Evolutionary conservation across 2,329 filamentous ascomycete genomes (phyloP).

Genomic region (Aspergillus awamori): DNA sequence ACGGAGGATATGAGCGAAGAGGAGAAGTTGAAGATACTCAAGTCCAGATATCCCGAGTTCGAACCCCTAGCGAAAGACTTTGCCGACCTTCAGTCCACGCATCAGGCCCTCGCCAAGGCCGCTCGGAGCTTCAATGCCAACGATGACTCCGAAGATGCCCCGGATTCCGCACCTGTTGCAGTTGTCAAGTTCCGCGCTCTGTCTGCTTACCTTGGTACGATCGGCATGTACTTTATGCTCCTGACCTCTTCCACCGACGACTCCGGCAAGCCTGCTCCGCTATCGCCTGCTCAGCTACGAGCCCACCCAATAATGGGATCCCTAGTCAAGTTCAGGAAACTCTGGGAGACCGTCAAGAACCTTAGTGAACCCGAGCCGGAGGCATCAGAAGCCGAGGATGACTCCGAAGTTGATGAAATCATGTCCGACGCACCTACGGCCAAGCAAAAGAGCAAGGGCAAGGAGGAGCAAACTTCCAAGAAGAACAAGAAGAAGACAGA

Average conservation of each 20-base stretch:
- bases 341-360: slow-evolving; percentile 76
- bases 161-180: slow-evolving; percentile 54
- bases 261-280: slow-evolving; percentile 57
- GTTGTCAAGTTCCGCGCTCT: slow-evolving; percentile 77
- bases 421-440: slow-evolving; percentile 27
- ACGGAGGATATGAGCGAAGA: slow-evolving; percentile 75
- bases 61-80: slow-evolving; percentile 83
- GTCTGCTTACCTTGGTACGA: slow-evolving; percentile 79
- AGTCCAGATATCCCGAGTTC: slow-evolving; percentile 87
- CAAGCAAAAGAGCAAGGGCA: slow-evolving; percentile 22
- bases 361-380: slow-evolving; percentile 56
- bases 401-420: slow-evolving; percentile 22
- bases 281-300: slow-evolving; percentile 77
- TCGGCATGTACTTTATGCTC: slow-evolving; percentile 93
- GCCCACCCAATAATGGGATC: slow-evolving; percentile 91
- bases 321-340: slow-evolving; percentile 74
- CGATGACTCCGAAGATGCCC: slow-evolving; percentile 36
- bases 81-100: slow-evolving; percentile 64
- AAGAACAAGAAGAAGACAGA: slow-evolving; percentile 45
- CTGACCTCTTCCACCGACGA: slow-evolving; percentile 75
- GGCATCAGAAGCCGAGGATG: slow-evolving; percentile 13
- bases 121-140: slow-evolving; percentile 59
- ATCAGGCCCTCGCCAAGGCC: slow-evolving; percentile 62
- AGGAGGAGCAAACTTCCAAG: slow-evolving; percentile 45
- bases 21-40: slow-evolving; percentile 75